A percentile compares a stretch with the other conserved stretches of the same genome.
These are phyloP conservation scores for Murraya koenigii DNA, from an alignment of 345 rosid genomes.

Conservation along the genomic window DNA sequence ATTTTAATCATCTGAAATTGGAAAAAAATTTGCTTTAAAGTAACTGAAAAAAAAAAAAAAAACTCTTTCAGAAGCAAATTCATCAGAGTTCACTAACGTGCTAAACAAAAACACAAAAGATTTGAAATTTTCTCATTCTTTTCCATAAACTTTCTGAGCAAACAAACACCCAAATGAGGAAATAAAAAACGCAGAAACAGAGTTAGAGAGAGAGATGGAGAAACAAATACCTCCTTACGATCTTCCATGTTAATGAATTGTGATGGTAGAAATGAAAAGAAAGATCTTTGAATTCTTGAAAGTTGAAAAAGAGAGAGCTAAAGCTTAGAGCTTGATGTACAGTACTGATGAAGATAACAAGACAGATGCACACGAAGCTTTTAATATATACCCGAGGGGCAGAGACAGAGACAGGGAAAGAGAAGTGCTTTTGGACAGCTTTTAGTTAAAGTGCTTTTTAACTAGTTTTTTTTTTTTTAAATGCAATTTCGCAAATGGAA, in stretches of 20 bases:
- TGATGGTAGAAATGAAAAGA: neutral
- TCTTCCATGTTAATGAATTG: slow-evolving; percentile 44
- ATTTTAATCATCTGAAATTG: neutral
- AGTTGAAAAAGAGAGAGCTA: neutral
- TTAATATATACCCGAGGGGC: neutral
- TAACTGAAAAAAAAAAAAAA: too few species aligned
- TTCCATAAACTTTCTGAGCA: neutral
- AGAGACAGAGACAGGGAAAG: neutral
- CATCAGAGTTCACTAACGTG: neutral
- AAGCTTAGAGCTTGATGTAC: neutral
- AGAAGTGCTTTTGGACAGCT: neutral
- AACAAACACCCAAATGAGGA: neutral
- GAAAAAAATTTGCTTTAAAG: neutral
- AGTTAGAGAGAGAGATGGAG: neutral
- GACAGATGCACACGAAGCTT: neutral
- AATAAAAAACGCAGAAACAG: neutral
- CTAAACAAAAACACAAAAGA: neutral
- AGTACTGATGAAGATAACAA: neutral
- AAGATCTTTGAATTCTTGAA: neutral
- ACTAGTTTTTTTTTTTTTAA: neutral
- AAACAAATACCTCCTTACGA: slow-evolving; percentile 48
- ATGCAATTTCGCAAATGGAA: neutral
- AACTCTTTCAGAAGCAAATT: neutral
- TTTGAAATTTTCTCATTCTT: neutral
- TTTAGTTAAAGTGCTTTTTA: neutral